A percentile compares a stretch with the other conserved stretches of the same genome.
phyloP scores from a whole-genome alignment of 2,329 filamentous ascomycete genomes.

The Aspergillus brunneoviolaceus region DNA sequence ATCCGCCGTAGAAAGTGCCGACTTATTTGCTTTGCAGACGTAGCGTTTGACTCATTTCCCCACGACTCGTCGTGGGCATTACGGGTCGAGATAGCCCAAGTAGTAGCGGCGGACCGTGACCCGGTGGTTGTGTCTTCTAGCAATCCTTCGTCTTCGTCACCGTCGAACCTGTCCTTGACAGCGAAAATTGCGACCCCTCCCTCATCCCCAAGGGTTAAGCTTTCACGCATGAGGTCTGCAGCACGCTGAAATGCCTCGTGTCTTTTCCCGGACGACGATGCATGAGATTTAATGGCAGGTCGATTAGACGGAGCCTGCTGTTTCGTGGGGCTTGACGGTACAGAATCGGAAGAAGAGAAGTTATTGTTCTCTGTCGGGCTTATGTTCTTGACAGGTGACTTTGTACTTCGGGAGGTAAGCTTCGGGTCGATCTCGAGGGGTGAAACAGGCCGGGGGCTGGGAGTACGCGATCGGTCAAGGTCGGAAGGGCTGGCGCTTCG shows the following conservation, averaged over 20 bases:
- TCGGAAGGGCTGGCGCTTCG: background rate
- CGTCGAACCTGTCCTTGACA: background rate
- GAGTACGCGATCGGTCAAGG: background rate
- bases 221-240: conserved; percentile 41
- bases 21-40: conserved; percentile 4
- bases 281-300: background rate
- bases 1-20: conserved; percentile 10
- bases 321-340: background rate
- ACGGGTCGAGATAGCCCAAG: background rate
- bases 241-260: conserved; percentile 40
- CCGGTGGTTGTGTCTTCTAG: background rate
- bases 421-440: background rate
- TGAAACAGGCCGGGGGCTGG: background rate
- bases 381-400: background rate
- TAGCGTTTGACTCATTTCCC: conserved; percentile 17
- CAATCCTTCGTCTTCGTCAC: background rate
- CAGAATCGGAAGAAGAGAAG: background rate
- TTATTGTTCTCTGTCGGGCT: background rate
- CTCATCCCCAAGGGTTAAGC: conserved; percentile 39
- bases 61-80: conserved; percentile 35
- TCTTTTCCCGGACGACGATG: background rate
- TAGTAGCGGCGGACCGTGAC: background rate
- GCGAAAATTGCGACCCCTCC: conserved; percentile 31
- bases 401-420: background rate
- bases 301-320: background rate